Evolutionary conservation across 176 grass and related monocot species (phyloP).

Genomic region (Lolium multiflorum): DNA sequence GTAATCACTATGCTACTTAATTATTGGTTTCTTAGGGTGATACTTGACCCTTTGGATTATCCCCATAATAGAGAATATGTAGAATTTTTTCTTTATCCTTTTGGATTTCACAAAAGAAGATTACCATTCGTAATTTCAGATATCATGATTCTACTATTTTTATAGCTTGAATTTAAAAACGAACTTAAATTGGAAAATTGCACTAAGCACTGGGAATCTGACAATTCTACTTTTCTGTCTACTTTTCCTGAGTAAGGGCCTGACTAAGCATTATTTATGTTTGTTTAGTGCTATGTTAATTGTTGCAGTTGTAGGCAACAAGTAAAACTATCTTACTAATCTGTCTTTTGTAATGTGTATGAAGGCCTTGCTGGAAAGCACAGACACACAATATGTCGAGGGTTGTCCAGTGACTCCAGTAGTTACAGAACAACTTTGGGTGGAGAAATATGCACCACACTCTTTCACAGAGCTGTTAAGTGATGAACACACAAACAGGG

Average conservation of each 20-base stretch:
- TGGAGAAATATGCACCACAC: constrained; percentile 85
- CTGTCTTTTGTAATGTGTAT: constrained; percentile 21
- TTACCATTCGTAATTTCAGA: neutral
- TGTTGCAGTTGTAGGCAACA: constrained; percentile 6
- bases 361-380: constrained; percentile 81
- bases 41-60: neutral
- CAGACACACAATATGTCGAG: constrained; percentile 46
- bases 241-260: neutral
- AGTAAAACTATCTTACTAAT: constrained; percentile 30
- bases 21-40: neutral
- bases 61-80: neutral
- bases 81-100: neutral
- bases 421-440: constrained; percentile 90
- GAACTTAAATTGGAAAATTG: neutral
- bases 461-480: constrained; percentile 96
- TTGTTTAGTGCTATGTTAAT: constrained; percentile 1
- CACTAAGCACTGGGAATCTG: neutral
- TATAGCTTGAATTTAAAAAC: constrained; percentile 17
- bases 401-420: constrained; percentile 34
- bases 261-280: neutral
- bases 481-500: constrained; percentile 88
- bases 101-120: neutral
- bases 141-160: constrained; percentile 5
- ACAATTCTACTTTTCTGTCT: neutral
- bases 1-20: neutral